phyloP scores from a whole-genome alignment of 2,329 filamentous ascomycete genomes.

The Elsinoe ampelina region DNA sequence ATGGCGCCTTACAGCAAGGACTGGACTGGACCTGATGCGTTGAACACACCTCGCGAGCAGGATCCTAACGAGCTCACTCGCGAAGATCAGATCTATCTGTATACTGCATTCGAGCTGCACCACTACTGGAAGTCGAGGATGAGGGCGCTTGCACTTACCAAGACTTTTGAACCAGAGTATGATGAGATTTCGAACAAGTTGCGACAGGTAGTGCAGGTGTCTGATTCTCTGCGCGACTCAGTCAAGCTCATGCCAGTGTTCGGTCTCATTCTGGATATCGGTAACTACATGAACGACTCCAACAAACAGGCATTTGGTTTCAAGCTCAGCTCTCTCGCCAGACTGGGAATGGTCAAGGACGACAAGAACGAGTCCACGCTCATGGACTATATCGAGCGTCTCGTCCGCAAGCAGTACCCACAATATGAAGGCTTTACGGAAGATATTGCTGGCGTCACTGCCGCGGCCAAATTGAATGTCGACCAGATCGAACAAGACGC shows the following conservation, averaged over 20 bases:
- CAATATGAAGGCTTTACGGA: constrained; percentile 85
- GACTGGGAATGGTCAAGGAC: constrained; percentile 96
- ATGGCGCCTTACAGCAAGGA: constrained; percentile 95
- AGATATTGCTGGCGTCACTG: constrained; percentile 72
- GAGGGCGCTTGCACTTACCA: constrained; percentile 76
- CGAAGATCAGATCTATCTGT: constrained; percentile 91
- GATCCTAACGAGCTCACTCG: constrained; percentile 82
- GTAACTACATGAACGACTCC: constrained; percentile 99
- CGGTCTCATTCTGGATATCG: constrained; percentile 90
- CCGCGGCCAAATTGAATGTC: constrained; percentile 83
- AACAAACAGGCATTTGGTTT: constrained; percentile 98
- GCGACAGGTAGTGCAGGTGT: constrained; percentile 74
- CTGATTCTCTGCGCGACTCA: constrained; percentile 82
- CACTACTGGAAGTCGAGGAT: constrained; percentile 99
- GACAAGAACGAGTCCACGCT: constrained; percentile 97
- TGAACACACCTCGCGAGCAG: constrained; percentile 67
- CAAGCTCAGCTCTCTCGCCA: constrained; percentile 88
- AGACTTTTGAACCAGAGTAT: constrained; percentile 78
- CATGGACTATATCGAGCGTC: constrained; percentile 90
- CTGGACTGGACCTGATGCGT: constrained; percentile 82
- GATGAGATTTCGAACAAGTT: constrained; percentile 83
- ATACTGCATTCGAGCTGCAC: constrained; percentile 85
- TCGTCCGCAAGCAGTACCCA: constrained; percentile 90
- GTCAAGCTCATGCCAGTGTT: constrained; percentile 93
- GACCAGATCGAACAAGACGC: constrained; percentile 83